Evolutionary conservation across 2,329 filamentous ascomycete species (phyloP).

Genomic region (Fusarium sp.): DNA sequence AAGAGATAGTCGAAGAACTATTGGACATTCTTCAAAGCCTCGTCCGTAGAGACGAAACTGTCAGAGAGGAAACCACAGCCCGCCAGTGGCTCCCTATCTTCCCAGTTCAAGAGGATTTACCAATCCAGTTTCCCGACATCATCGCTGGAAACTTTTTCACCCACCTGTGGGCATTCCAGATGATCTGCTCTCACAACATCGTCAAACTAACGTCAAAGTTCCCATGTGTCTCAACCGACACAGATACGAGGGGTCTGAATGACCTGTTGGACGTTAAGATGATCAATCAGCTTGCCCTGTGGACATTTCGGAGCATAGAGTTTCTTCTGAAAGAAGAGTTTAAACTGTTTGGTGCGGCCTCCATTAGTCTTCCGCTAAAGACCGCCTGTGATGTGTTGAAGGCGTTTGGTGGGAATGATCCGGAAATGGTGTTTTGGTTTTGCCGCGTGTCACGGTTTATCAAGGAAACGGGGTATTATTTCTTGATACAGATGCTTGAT

Average conservation of each 20-base stretch:
- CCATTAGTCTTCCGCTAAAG: conserved; percentile 47
- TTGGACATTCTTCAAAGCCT: neutral
- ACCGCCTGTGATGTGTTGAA: conserved; percentile 19
- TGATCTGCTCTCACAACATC: conserved; percentile 50
- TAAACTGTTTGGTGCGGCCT: conserved; percentile 53
- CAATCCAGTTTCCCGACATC: conserved; percentile 46
- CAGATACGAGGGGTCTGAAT: neutral
- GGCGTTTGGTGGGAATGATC: neutral
- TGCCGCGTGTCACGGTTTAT: neutral
- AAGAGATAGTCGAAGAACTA: neutral
- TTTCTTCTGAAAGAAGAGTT: conserved; percentile 54
- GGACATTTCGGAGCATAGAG: conserved; percentile 50
- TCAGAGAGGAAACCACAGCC: neutral
- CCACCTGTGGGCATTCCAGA: conserved; percentile 53
- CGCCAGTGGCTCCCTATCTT: conserved; percentile 16
- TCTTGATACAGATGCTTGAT: neutral
- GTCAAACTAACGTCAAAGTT: neutral
- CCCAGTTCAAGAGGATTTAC: neutral
- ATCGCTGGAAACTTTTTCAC: conserved; percentile 52
- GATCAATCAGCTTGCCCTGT: conserved; percentile 32
- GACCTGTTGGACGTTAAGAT: neutral
- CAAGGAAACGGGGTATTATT: conserved; percentile 3
- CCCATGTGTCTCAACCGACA: neutral
- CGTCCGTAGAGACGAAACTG: neutral
- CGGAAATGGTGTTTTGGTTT: neutral